Evolutionary conservation across 495 filamentous ascomycete genomes (phyloP), one percentile per base, ranked within the genome.

Genomic region (Thermochaetoides thermophila): DNA sequence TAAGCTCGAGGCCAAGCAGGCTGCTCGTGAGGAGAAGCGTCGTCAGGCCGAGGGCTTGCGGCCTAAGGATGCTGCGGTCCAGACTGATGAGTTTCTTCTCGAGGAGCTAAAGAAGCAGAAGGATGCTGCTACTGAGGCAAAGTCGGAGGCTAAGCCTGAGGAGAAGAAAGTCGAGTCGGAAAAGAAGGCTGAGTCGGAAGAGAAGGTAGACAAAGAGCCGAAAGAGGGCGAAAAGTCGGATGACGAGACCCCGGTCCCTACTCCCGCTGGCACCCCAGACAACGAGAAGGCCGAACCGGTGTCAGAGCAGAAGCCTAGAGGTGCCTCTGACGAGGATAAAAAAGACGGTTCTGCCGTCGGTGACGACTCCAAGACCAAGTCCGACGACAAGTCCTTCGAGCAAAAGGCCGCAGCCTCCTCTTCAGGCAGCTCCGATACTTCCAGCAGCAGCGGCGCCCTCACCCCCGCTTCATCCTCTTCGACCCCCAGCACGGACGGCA

Each of bases 21-120:
- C 46, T 7, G 49, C 43, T 19, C 50, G 55, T 15, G 46, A 53
- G 44, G 49, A 50, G 39, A 59, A 53, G 53, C 54, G 50, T 41
- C 46, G 38, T 16, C 46, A 54, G 46, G 48, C 53, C 9, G 58
- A 61, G 33, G 56, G 55, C n/a, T 37, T 52, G 23, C 53, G 58
- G 46, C 50, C 50, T 2, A 55, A 62, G 34, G 55, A 63, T 23
- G 47, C 31, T 21, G 53, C 45, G 9, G 55, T 59, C n/a, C 21
- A 24, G 11, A 24, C 21, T 24, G 11, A 24, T 24, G 11, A 24
- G 21, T 24, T 24, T 24, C 21, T 24, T 24, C 21, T 24, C 21
- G 55, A 63, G 49, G 59, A 50, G 3, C 53, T 59, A 10, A 36
- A 44, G n/a, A 12, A 34, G 35, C 25, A 29, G 9, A 42, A 53